Base-by-base conservation (phyloP, 768 basidiomycete species). In the Termitomyces eurrhizus region DNA sequence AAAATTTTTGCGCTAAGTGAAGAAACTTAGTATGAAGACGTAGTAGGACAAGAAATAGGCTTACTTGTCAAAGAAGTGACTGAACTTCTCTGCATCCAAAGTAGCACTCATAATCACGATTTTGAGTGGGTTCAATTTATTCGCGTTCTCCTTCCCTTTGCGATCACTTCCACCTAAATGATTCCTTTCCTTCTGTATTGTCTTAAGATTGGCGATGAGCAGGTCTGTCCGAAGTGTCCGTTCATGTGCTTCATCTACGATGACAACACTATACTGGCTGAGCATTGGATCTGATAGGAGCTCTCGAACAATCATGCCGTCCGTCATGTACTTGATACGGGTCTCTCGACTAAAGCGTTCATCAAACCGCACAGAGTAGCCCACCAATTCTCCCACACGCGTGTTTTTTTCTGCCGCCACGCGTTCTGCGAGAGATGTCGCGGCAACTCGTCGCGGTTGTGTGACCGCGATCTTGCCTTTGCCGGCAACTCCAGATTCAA, bases 91-190 rank as follows among this genome's bases (percentile, higher is more conserved):
- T 0, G 95, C 95, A 69, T 99, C 95, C 39, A 99, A 80, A 7
- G 97, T 98, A 3, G 97, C 97, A 72, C 93, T 95, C 97, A 99
- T 99, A 65, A 99, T 83, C 24, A 99, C 83, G 42, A 99, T 82
- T 72, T 95, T 98, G 61, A 99, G 82, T 16, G 90, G 88, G 61
- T 85, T 86, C 3, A 78, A 67, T 45, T 69, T 68, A 14, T 70
- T 66, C 2, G 68, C 65, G 16, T 74, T 70, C 14, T 68, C 69
- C 52, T 82, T 81, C 14, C 74, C 77, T 65, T 85, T 87, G 44
- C 75, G 75, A 56, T 80, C 82, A 11, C 54, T 66, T 33, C 74
- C 71, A 56, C 56, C 65, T 26, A 57, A 63, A 1, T 66, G 68
- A 65, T 93, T 94, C 64, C 96, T 78, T 55, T 77, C 73, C 44